Base-by-base conservation (phyloP, 2,329 filamentous ascomycete genomes). In the Talaromyces atroroseus region DNA sequence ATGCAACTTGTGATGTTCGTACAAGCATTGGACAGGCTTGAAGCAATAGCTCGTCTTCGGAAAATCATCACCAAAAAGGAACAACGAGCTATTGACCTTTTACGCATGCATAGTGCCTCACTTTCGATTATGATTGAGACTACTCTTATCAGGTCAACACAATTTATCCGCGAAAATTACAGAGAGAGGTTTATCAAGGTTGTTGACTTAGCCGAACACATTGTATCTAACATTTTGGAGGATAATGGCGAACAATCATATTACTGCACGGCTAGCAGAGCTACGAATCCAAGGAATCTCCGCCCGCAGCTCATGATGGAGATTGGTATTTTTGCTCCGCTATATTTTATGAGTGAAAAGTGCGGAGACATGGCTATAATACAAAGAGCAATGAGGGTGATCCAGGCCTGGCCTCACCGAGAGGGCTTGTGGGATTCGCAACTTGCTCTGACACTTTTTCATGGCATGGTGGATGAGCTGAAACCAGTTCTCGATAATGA, bases 391-490 rank as follows among this genome's bases (percentile, higher is more conserved):
- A 61, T 71, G 3, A 51, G 60, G 4, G 53, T 65, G 24, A 59
- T 72, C 32, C 59, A 61, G 10, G 24, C 50, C 12, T 63, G 64
- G 56, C 66, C 65, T 12, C 69, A 69, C 57, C 66, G 65, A 32
- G 70, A 71, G 55, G 68, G 69, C 6, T 59, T 66, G 6, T 70
- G 66, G 67, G 66, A 71, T 53, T 70, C 70, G 7, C 64, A 64
- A 6, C 58, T 67, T 46, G 18, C 18, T 3, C 23, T 46, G 14
- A 46, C 44, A 11, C 23, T 46, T n/a, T 23, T 46, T 2, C 44
- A 26, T 24, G 44, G 44, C n/a, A n/a, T n/a, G 14, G 6, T 46
- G 44, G 3, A 3, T 11, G 12, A 24, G 8, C 3, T 11, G 44
- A 23, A n/a, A 20, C 5, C 42, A 12, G 42, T 12, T 20, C 5